These are phyloP conservation scores for Neurospora sp. DNA, from an alignment of 495 filamentous ascomycete genomes.

Conservation along the genomic window DNA sequence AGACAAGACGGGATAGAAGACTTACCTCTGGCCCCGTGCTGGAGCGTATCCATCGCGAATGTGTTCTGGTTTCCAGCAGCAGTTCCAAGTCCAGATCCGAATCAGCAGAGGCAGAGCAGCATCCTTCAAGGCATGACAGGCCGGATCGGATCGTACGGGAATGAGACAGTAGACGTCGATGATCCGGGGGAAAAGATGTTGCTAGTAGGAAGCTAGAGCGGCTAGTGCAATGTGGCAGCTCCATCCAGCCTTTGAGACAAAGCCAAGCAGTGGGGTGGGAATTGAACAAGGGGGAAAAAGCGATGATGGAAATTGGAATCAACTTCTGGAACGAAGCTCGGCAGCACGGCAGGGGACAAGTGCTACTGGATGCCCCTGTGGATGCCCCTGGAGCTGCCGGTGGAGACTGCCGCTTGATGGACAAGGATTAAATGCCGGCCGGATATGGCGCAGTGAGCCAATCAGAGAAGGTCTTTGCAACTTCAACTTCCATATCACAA, in stretches of 20 bases:
- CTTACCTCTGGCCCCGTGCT: constrained; percentile 8
- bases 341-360: background rate
- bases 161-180: background rate
- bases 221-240: background rate
- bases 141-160: background rate
- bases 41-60: constrained; percentile 8
- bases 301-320: background rate
- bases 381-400: background rate
- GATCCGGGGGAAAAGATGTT: background rate
- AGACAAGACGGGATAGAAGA: background rate
- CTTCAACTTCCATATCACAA: background rate
- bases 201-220: background rate
- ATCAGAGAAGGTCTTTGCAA: background rate
- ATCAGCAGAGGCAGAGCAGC: background rate
- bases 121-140: background rate
- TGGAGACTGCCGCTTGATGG: background rate
- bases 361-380: background rate
- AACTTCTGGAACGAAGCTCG: background rate
- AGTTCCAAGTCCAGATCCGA: background rate
- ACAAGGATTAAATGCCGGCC: background rate
- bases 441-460: background rate
- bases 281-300: background rate
- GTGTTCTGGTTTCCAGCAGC: background rate
- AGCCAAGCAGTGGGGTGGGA: background rate
- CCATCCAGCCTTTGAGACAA: background rate